Evolutionary conservation across 495 filamentous ascomycete species (phyloP).

Genomic region (Talaromyces adpressus): DNA sequence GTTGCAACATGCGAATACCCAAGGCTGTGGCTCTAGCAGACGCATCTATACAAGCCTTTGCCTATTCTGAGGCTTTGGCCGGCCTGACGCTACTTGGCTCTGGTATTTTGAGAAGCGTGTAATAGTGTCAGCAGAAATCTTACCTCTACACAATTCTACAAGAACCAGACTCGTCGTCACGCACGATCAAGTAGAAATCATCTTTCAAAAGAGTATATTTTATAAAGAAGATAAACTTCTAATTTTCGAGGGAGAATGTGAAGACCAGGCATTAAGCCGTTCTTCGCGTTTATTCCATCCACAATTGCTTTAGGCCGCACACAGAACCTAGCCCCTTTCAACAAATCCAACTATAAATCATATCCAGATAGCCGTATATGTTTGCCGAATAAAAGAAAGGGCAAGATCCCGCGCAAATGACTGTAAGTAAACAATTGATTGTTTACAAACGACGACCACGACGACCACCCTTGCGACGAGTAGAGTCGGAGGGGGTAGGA

Average conservation of each 20-base stretch:
- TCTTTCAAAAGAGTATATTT: background rate
- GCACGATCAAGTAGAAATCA: background rate
- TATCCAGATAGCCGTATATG: background rate
- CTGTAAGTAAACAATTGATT: constrained; percentile 16
- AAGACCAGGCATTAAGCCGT: constrained; percentile 54
- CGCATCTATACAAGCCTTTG: background rate
- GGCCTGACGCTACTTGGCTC: background rate
- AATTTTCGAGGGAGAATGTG: constrained; percentile 15
- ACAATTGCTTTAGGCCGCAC: constrained; percentile 31
- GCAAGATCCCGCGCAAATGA: background rate
- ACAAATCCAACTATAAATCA: constrained; percentile 1
- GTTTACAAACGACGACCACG: constrained; percentile 98
- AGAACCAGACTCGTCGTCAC: background rate
- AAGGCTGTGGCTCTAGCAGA: background rate
- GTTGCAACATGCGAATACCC: background rate
- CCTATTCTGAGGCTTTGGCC: background rate
- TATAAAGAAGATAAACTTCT: background rate
- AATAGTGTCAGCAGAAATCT: background rate
- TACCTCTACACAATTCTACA: background rate
- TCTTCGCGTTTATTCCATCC: constrained; percentile 54
- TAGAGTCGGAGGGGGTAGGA: constrained; percentile 96
- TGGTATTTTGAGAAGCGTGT: background rate
- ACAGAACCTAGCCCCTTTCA: background rate
- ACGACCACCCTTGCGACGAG: constrained; percentile 98
- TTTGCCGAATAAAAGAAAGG: background rate